Conservation (phyloP, 768 basidiomycete genomes). For the Boletus sensibilis region DNA sequence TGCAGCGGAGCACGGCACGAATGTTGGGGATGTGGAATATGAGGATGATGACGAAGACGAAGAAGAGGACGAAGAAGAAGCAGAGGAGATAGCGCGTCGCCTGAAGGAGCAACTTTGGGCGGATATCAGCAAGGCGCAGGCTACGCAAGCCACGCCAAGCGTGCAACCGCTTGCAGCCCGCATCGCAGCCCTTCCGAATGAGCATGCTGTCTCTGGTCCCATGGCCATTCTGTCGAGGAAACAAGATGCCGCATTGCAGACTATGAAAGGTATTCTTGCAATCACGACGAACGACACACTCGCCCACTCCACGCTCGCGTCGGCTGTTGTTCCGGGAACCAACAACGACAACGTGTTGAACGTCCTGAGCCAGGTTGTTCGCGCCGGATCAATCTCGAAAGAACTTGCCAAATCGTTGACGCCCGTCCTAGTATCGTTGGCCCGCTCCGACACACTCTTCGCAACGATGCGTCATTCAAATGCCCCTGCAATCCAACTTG, state of each 20-base stretch:
- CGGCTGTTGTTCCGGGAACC: conserved; percentile 48
- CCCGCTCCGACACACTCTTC: conserved; percentile 65
- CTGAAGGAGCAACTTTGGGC: conserved; percentile 79
- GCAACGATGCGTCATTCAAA: conserved; percentile 63
- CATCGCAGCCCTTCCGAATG: background rate
- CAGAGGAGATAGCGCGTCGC: conserved; percentile 69
- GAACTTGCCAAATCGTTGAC: conserved; percentile 56
- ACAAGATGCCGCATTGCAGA: conserved; percentile 59
- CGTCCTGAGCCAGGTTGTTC: conserved; percentile 50
- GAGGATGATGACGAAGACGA: conserved; percentile 57
- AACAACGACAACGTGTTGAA: conserved; percentile 50
- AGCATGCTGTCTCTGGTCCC: conserved; percentile 11
- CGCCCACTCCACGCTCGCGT: conserved; percentile 53
- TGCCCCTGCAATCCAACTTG: conserved; percentile 58
- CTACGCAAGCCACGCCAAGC: conserved; percentile 35
- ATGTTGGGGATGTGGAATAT: conserved; percentile 42
- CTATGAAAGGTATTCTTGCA: conserved; percentile 61
- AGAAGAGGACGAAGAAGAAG: conserved; percentile 57
- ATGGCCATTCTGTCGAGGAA: conserved; percentile 36
- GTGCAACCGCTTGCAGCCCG: conserved; percentile 5
- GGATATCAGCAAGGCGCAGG: conserved; percentile 65
- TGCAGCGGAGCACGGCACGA: conserved; percentile 28
- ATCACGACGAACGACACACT: conserved; percentile 56
- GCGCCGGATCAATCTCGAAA: conserved; percentile 48
- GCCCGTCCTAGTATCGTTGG: conserved; percentile 60